phyloP scores from a whole-genome alignment of 257 asterid species.

The Hygrophila difformis region DNA sequence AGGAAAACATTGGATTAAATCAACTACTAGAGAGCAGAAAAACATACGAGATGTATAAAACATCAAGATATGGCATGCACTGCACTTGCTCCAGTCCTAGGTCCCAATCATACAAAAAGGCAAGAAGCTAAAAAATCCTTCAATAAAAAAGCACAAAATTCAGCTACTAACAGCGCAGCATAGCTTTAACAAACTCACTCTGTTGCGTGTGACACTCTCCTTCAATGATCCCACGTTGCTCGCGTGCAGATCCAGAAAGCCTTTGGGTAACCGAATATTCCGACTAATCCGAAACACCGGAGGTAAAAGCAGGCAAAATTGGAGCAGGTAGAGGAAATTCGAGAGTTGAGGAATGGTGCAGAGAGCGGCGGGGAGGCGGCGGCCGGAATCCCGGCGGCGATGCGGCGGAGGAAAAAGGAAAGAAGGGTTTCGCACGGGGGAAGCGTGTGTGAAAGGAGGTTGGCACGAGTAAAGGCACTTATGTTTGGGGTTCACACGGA shows the following conservation, averaged over 20 bases:
- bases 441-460: slow-evolving; percentile 69
- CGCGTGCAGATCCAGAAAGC: slow-evolving; percentile 31
- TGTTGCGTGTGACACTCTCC: slow-evolving; percentile 12
- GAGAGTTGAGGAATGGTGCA: background rate
- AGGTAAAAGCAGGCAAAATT: slow-evolving; percentile 15
- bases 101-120: no score
- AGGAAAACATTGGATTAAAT: slow-evolving; percentile 5
- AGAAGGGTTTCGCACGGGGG: slow-evolving; percentile 50
- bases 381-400: slow-evolving; percentile 48
- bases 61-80: background rate
- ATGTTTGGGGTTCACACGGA: slow-evolving; percentile 72
- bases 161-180: slow-evolving; percentile 16
- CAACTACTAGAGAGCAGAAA: slow-evolving; percentile 3
- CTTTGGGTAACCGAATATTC: slow-evolving; percentile 12
- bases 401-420: slow-evolving; percentile 46
- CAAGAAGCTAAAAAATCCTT: no score
- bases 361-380: slow-evolving; percentile 8
- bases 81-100: background rate
- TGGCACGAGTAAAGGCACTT: slow-evolving; percentile 69
- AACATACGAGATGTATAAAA: background rate
- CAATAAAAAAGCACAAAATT: slow-evolving; percentile 14
- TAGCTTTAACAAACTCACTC: slow-evolving; percentile 28
- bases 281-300: slow-evolving; percentile 24
- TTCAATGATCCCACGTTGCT: slow-evolving; percentile 12
- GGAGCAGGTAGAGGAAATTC: background rate